These are phyloP conservation scores for Amaranthus palmeri DNA, from an alignment of 148 eudicot species.

Conservation along the genomic window DNA sequence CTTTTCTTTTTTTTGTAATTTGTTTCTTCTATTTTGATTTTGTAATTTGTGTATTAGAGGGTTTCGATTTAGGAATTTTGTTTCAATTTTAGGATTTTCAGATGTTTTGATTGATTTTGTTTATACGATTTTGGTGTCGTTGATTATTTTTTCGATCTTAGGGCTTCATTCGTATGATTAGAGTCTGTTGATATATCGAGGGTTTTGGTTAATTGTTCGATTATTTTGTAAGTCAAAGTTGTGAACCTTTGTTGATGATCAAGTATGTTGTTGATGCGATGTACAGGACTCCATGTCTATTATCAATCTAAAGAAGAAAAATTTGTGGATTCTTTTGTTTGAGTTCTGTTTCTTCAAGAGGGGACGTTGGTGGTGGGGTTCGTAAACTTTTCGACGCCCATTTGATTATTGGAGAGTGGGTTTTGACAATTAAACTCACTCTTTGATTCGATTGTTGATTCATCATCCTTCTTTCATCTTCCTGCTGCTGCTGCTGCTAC, in stretches of 20 bases:
- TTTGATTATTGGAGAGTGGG: slow-evolving; percentile 5
- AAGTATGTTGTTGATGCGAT: not conserved
- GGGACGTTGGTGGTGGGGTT: slow-evolving; percentile 21
- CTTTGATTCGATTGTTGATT: not conserved
- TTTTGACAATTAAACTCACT: slow-evolving; percentile 3
- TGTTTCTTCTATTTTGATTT: too few species aligned
- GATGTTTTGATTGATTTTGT: too few species aligned
- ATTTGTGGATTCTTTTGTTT: slow-evolving; percentile 26
- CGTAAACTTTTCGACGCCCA: not conserved
- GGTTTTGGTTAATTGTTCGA: slow-evolving; percentile 1
- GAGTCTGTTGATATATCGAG: not conserved
- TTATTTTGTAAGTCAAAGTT: not conserved
- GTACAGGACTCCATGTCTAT: slow-evolving; percentile 36
- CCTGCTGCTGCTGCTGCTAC: not conserved
- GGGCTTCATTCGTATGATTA: not conserved
- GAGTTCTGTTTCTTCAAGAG: slow-evolving; percentile 27
- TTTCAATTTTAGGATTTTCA: too few species aligned
- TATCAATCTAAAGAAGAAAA: slow-evolving; percentile 28
- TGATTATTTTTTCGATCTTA: not conserved
- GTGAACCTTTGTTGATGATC: not conserved
- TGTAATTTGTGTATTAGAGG: too few species aligned
- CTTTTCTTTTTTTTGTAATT: too few species aligned
- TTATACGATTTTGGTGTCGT: not conserved
- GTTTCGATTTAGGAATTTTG: too few species aligned
- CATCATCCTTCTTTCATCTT: not conserved